These are phyloP conservation scores for Camelina laxa DNA, from an alignment of 345 rosid genomes.

Conservation along the genomic window DNA sequence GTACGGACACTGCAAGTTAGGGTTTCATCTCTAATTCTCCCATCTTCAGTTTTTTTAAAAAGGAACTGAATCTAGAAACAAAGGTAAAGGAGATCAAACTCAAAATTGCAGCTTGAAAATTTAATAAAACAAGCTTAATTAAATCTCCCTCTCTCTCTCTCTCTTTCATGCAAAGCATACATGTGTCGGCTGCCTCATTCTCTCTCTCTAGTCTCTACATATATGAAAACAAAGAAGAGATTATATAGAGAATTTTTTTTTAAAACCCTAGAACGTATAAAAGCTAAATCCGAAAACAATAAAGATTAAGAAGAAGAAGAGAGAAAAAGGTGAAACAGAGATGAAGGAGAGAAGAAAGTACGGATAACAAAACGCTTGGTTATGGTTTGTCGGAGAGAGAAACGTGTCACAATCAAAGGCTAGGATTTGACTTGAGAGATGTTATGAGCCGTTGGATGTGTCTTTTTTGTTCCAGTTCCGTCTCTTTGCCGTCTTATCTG, in stretches of 20 bases:
- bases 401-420: constrained; percentile 37
- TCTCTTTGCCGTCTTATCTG: constrained; percentile 39
- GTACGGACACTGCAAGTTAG: constrained; percentile 36
- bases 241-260: neutral
- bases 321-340: constrained; percentile 6
- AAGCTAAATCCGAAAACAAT: constrained; percentile 7
- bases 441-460: constrained; percentile 40
- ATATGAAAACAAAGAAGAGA: neutral
- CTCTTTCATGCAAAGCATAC: constrained; percentile 29
- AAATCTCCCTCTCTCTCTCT: neutral
- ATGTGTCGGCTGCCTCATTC: constrained; percentile 9
- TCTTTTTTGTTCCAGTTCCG: constrained; percentile 20
- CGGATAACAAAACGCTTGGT: constrained; percentile 42
- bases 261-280: constrained; percentile 10
- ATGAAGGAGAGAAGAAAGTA: constrained; percentile 19
- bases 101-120: constrained; percentile 19
- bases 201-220: constrained; percentile 2
- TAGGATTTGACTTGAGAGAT: constrained; percentile 25
- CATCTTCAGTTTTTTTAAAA: neutral
- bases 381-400: constrained; percentile 43
- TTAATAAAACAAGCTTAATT: neutral
- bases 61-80: constrained; percentile 17
- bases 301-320: neutral
- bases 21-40: constrained; percentile 32
- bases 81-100: constrained; percentile 13